Evolutionary conservation across 139 green algal species (phyloP).

Genomic region (Tetradesmus lagerheimii): DNA sequence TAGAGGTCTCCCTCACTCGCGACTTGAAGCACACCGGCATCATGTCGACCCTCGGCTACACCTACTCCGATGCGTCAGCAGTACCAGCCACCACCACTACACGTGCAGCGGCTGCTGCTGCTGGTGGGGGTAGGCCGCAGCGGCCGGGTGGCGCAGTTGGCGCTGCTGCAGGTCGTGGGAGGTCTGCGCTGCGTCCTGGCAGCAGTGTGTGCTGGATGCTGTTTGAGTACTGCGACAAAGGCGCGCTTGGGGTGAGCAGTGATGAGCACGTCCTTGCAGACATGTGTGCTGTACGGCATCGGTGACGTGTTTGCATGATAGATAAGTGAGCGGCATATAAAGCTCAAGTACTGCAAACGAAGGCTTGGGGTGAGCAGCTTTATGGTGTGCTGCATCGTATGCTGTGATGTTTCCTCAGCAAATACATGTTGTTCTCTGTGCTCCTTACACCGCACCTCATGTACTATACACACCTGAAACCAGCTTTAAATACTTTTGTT

Average conservation of each 20-base stretch:
- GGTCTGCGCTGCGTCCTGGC: background rate
- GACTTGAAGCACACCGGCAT: conserved; percentile 20
- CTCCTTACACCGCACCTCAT: no score
- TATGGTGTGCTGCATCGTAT: no score
- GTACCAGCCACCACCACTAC: background rate
- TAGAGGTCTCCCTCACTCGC: conserved; percentile 31
- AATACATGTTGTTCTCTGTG: no score
- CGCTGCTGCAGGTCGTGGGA: no score
- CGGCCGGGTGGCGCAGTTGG: background rate
- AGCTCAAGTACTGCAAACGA: no score
- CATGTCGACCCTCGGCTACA: conserved; percentile 34
- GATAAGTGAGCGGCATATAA: no score
- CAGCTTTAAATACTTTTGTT: no score
- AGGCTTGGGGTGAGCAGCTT: no score
- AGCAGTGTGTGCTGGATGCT: conserved; percentile 45
- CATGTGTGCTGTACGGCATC: background rate
- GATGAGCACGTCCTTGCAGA: no score
- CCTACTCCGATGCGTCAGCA: conserved; percentile 26
- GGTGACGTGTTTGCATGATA: no score
- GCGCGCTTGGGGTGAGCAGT: conserved; percentile 25
- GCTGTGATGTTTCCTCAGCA: no score
- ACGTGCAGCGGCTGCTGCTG: background rate
- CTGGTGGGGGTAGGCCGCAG: background rate
- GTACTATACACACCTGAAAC: no score
- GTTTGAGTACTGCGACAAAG: conserved; percentile 45